Evolutionary conservation across 805 yeast species (phyloP).

Genomic region (Yarrowia deformans): DNA sequence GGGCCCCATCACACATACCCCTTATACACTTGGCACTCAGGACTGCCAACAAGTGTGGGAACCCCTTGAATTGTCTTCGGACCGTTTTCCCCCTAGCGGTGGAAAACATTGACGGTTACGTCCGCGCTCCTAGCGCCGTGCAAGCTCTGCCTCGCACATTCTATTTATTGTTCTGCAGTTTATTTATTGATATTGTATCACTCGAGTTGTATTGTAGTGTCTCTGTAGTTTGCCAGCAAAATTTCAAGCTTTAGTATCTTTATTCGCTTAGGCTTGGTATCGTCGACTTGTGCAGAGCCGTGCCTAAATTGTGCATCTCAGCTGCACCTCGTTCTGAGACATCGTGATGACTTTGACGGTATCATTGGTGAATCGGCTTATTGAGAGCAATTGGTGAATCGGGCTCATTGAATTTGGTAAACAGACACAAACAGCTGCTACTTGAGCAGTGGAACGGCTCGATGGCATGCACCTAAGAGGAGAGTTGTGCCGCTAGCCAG

Average conservation of each 20-base stretch:
- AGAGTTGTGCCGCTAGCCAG: no score
- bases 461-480: no score
- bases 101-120: constrained; percentile 27
- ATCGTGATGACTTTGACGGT: neutral
- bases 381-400: no score
- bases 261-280: neutral
- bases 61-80: constrained; percentile 26
- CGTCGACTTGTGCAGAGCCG: constrained; percentile 6
- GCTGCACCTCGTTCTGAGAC: neutral
- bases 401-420: no score
- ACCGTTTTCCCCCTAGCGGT: neutral
- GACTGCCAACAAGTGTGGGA: constrained; percentile 25
- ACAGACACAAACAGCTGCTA: no score
- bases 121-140: constrained; percentile 39
- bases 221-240: neutral
- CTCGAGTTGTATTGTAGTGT: neutral
- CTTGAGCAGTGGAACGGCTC: no score
- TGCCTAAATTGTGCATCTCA: neutral
- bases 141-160: constrained; percentile 2
- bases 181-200: constrained; percentile 33
- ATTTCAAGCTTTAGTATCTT: no score
- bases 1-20: constrained; percentile 2
- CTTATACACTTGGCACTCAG: constrained; percentile 20
- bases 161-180: constrained; percentile 39
- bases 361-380: no score